These are phyloP conservation scores for Dryas alaskensis DNA, from an alignment of 306 rosid genomes.

Conservation along the genomic window DNA sequence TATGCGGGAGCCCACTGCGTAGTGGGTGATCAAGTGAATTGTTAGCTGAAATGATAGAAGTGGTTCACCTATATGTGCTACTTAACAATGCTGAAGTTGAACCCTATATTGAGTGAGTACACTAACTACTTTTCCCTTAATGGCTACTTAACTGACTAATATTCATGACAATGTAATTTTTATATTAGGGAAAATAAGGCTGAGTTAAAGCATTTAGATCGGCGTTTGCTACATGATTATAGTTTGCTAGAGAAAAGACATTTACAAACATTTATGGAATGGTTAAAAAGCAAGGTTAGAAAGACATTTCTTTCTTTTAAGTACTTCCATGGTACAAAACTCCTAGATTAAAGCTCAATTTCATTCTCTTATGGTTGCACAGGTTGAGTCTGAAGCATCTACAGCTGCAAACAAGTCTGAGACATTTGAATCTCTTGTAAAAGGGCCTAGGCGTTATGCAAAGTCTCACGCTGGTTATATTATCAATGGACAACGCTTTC, in stretches of 20 bases:
- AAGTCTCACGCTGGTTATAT: not conserved
- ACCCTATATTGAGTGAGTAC: not conserved
- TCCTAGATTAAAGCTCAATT: too few species aligned
- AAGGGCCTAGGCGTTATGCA: not conserved
- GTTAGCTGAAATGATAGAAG: too few species aligned
- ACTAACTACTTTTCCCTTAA: not conserved
- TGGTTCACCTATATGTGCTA: not conserved
- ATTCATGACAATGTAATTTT: not conserved
- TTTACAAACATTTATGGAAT: not conserved
- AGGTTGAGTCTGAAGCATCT: too few species aligned
- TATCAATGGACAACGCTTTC: not conserved
- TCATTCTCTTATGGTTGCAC: too few species aligned
- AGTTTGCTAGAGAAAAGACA: not conserved
- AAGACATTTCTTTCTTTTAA: too few species aligned
- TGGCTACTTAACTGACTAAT: not conserved
- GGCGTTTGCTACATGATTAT: not conserved
- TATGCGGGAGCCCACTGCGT: too few species aligned
- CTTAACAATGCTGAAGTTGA: not conserved
- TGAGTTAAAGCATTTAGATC: not conserved
- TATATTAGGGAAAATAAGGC: not conserved
- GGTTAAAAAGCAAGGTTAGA: not conserved
- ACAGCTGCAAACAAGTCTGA: not conserved
- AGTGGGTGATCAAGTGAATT: not conserved
- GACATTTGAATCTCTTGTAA: not conserved
- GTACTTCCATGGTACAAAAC: too few species aligned